Conservation (phyloP, 495 filamentous ascomycete genomes). For the Hypoxylon fuscum region DNA sequence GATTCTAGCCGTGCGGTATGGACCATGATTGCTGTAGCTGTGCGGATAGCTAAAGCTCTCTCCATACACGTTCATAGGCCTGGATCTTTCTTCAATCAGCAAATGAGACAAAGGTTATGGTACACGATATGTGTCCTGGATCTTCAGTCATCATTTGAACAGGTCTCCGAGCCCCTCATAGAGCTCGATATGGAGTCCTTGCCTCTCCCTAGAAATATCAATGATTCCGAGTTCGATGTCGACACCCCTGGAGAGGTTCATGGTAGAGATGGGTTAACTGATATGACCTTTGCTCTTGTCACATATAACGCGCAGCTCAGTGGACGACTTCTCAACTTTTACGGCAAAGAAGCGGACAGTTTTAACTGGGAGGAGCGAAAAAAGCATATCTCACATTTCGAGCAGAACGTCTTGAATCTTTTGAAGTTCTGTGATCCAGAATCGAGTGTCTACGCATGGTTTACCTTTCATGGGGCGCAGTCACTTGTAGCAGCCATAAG, state of each 20-base stretch:
- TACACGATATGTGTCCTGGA: constrained; percentile 29
- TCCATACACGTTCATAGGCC: no score
- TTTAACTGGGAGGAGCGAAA: constrained; percentile 10
- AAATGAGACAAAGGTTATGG: constrained; percentile 29
- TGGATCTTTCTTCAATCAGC: constrained; percentile 25
- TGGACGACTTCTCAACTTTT: constrained; percentile 21
- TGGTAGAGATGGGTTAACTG: constrained; percentile 12
- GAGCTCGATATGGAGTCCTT: background rate
- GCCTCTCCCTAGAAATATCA: constrained; percentile 8
- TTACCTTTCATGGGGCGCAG: constrained; percentile 21
- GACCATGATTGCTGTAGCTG: constrained; percentile 25
- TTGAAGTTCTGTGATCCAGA: constrained; percentile 33
- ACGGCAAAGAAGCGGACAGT: no score
- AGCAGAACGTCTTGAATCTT: constrained; percentile 14
- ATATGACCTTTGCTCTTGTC: constrained; percentile 27
- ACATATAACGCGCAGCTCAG: constrained; percentile 17
- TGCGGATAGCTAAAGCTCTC: constrained; percentile 24
- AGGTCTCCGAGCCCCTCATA: constrained; percentile 19
- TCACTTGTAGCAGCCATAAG: constrained; percentile 17
- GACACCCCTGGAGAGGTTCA: background rate
- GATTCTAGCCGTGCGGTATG: constrained; percentile 23
- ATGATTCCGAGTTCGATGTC: constrained; percentile 28
- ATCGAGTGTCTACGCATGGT: constrained; percentile 28
- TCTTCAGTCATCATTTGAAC: constrained; percentile 23
- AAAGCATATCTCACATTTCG: constrained; percentile 6